Conservation (phyloP, 164 flowering plant genomes). For the Malania oleifera region DNA sequence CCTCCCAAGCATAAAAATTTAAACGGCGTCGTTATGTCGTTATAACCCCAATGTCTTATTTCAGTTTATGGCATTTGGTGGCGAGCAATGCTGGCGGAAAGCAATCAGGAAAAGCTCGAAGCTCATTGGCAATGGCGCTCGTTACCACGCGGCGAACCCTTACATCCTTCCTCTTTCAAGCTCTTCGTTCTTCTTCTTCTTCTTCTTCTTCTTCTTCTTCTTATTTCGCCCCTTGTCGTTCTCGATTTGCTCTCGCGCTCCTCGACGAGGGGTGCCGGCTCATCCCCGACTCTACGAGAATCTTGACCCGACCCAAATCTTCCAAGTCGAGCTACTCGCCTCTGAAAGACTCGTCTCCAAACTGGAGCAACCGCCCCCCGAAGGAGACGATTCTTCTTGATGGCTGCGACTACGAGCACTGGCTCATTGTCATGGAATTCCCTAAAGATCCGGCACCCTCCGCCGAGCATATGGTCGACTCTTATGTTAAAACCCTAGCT, state of each 20-base stretch:
- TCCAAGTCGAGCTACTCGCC: constrained; percentile 84
- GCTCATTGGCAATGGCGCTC: constrained; percentile 31
- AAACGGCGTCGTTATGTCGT: too few species aligned
- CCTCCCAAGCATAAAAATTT: too few species aligned
- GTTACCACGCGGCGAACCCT: constrained; percentile 35
- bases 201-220: constrained; percentile 17
- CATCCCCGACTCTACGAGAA: constrained; percentile 16
- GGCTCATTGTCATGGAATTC: constrained; percentile 97
- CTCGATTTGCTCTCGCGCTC: constrained; percentile 20
- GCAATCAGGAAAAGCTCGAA: background rate
- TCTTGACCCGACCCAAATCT: constrained; percentile 44
- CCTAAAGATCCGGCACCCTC: constrained; percentile 60
- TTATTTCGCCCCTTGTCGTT: constrained; percentile 18
- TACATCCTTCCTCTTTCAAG: constrained; percentile 22
- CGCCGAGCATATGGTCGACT: constrained; percentile 67
- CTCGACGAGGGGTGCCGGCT: constrained; percentile 11
- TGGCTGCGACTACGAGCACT: constrained; percentile 97
- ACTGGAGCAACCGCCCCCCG: constrained; percentile 97
- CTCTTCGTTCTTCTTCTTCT: constrained; percentile 18
- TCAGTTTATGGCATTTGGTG: too few species aligned
- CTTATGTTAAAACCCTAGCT: constrained; percentile 86
- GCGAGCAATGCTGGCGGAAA: too few species aligned
- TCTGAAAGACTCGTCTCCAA: constrained; percentile 85
- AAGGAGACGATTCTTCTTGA: constrained; percentile 92
- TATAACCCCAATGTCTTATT: too few species aligned